Base-by-base conservation (phyloP, 345 rosid species). In the Nasturtium officinale region DNA sequence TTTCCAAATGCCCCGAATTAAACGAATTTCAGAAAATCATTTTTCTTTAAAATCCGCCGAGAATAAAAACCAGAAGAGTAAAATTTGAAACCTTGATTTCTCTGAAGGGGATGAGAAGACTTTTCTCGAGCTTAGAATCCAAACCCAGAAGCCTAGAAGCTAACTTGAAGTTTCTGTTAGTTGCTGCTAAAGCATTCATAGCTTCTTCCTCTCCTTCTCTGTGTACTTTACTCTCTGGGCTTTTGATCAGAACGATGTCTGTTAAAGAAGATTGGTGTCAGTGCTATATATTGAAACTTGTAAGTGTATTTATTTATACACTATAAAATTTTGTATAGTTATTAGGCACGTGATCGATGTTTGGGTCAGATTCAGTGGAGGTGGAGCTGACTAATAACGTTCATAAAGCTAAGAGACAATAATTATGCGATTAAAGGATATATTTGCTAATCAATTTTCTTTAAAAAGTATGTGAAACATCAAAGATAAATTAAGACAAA, bases 111-210 rank as follows among this genome's bases (percentile, higher is more conserved):
- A 95, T 95, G 63, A 95, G 94, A 63, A 95, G 80, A 79, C 97
- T 86, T 72, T 78, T 91, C 87, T 91, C 98, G 37, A 95, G 98
- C 87, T 89, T 95, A 30, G 99, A 91, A 83, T 95, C 99, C 72
- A 95, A 76, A 37, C 97, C 90, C 78, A 95, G 80, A 78, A 91
- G 98, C 87, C 86, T 80, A 46, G 97, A 82, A 56, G 99, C 99
- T 2, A 83, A 85, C 85, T 81, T 91, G 71, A 95, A 95, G 84
- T 95, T 95, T 73, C 99, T 86, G 85, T 90, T 95, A 25, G 99
- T 95, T 53, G 99, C 99, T 25, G 78, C 97, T 82, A 95, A 74
- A 11, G 99, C 99, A 77, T 95, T 95, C 99, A 95, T 95, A 67
- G 74, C 75, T 79, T 62, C 78, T 72, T 30, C 35, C 58, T 57